These are phyloP conservation scores for Chytriomyces hyalinus DNA, from an alignment of 192 early-diverging fungal genomes.

Conservation along the genomic window DNA sequence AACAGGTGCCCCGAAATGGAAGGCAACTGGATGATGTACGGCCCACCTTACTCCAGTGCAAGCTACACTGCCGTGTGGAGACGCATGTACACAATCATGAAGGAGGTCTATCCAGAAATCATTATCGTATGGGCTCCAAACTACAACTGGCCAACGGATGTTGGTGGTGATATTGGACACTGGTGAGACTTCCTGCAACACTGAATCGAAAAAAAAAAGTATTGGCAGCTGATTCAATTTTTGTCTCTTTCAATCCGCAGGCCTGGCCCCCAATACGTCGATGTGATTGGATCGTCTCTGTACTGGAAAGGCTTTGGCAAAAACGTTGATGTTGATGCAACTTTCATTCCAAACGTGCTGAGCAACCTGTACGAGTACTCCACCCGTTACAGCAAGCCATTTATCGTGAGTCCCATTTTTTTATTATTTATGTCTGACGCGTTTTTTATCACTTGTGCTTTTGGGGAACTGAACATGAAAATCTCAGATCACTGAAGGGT, in stretches of 20 bases:
- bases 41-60: not conserved
- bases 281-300: constrained; percentile 17
- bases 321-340: not conserved
- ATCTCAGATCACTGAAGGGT: not conserved
- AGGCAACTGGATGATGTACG: constrained; percentile 23
- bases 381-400: constrained; percentile 18
- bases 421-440: too few species aligned
- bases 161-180: constrained; percentile 1
- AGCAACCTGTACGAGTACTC: constrained; percentile 6
- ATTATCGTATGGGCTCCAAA: constrained; percentile 29
- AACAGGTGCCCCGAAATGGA: constrained; percentile 14
- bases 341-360: constrained; percentile 3
- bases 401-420: not conserved
- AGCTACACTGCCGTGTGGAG: constrained; percentile 16
- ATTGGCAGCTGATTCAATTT: not conserved
- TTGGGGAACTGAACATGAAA: too few species aligned
- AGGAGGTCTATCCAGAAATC: not conserved
- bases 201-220: not conserved
- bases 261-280: constrained; percentile 27
- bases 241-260: not conserved
- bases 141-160: constrained; percentile 12
- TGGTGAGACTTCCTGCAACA: not conserved
- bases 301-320: constrained; percentile 34
- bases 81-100: constrained; percentile 28
- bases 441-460: too few species aligned